Evolutionary conservation across 352 stramenopile genomes (phyloP).

Genomic region (Globisporangium parvum): DNA sequence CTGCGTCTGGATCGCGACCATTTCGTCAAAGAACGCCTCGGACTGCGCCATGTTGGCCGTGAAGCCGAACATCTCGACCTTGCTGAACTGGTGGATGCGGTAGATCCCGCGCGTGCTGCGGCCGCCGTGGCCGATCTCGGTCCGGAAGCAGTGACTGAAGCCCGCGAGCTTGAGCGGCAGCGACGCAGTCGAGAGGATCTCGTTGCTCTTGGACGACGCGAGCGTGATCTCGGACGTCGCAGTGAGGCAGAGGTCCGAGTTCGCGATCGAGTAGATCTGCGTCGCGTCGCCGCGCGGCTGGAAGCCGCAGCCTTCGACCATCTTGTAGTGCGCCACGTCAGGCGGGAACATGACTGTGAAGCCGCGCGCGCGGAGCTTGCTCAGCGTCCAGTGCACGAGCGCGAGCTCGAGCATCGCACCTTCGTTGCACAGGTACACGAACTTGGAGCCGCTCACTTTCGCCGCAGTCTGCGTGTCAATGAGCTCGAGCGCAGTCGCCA

Average conservation of each 20-base stretch:
- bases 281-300: conserved; percentile 81
- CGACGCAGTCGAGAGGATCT: conserved; percentile 45
- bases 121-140: conserved; percentile 77
- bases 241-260: conserved; percentile 79
- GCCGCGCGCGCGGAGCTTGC: conserved; percentile 53
- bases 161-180: conserved; percentile 74
- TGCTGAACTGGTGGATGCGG: conserved; percentile 88
- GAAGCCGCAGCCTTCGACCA: conserved; percentile 82
- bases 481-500: conserved; percentile 58
- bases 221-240: conserved; percentile 88
- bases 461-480: conserved; percentile 68
- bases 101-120: conserved; percentile 76
- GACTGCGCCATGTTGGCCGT: conserved; percentile 60
- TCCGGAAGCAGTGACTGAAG: conserved; percentile 87
- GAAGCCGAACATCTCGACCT: conserved; percentile 89
- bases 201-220: conserved; percentile 64
- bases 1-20: conserved; percentile 69
- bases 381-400: conserved; percentile 76
- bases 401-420: conserved; percentile 84
- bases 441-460: conserved; percentile 75
- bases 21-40: conserved; percentile 69
- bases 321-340: conserved; percentile 76
- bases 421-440: conserved; percentile 85
- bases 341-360: conserved; percentile 77
- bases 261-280: conserved; percentile 84